phyloP scores from a whole-genome alignment of 306 rosid species.

The Alnus rubra region DNA sequence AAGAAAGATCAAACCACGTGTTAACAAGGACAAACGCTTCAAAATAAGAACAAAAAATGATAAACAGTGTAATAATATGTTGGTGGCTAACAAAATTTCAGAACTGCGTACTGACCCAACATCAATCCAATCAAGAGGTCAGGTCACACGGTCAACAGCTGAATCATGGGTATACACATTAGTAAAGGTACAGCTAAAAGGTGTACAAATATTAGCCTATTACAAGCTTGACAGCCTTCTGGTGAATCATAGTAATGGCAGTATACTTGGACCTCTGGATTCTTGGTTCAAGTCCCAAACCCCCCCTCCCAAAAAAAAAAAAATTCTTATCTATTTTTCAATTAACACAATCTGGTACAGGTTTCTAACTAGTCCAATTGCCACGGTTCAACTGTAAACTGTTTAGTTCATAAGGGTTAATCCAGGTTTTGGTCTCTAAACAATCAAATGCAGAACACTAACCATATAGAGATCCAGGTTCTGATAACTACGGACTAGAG shows the following conservation, averaged over 20 bases:
- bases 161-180: neutral
- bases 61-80: neutral
- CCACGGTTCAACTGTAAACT: neutral
- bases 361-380: too few species aligned
- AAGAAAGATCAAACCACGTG: neutral
- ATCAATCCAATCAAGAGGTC: neutral
- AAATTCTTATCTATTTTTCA: too few species aligned
- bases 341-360: too few species aligned
- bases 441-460: slow-evolving; percentile 12
- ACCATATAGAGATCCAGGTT: neutral
- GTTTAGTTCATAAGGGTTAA: neutral
- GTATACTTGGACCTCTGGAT: too few species aligned
- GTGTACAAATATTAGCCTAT: neutral
- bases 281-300: too few species aligned
- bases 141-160: neutral
- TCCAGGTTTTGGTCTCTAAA: neutral
- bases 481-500: too few species aligned
- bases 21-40: neutral
- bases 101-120: neutral
- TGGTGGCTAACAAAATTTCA: slow-evolving; percentile 4
- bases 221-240: neutral
- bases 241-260: neutral
- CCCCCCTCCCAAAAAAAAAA: too few species aligned
- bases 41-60: neutral
- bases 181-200: neutral